Evolutionary conservation across 2,329 filamentous ascomycete genomes (phyloP), one percentile per base, ranked within the genome.

Genomic region (Phyllosticta citrichinensis): DNA sequence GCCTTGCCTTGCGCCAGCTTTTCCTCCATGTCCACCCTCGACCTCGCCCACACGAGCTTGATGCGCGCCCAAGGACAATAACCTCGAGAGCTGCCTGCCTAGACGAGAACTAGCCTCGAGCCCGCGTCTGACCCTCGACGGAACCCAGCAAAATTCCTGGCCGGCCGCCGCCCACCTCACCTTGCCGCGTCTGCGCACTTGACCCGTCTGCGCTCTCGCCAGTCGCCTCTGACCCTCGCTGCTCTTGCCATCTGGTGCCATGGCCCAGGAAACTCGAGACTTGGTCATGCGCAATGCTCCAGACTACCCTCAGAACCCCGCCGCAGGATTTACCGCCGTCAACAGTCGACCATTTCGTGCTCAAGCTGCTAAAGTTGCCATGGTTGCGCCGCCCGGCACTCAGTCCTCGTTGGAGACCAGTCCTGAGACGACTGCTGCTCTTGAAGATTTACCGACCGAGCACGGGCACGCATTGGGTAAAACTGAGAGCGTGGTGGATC

Each of bases 301-400:
- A 12, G 56, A 58, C 12, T 50, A 20, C 19, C 11, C 25, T 6
- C n/a, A 52, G 19, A 53, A 56, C 47, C 51, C 55, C 5, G 22
- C 22, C 11, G 50, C 33, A 14, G 60, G 60, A 47, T 61, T 61
- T 51, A 61, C 60, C 12, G 60, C 60, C 14, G 60, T 61, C 50
- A 61, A 61, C 33, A 55, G 60, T 51, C 60, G 60, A 27, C 8
- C 50, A 27, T 20, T 33, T 20, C 14, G 55, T 50, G 10, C 22
- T 50, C 24, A 61, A 57, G 24, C 50, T 50, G 30, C 53, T 51
- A 50, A 55, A n/a, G 9, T 53, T 35, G 22, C 25, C 33, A 8
- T 35, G 33, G 10, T 53, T 52, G 30, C 58, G 58, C 54, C 53
- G 58, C 55, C 58, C 51, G 33, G 33, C 33, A 12, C 11, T 40